phyloP scores from a whole-genome alignment of 495 filamentous ascomycete species.

The Patellaria atrata region DNA sequence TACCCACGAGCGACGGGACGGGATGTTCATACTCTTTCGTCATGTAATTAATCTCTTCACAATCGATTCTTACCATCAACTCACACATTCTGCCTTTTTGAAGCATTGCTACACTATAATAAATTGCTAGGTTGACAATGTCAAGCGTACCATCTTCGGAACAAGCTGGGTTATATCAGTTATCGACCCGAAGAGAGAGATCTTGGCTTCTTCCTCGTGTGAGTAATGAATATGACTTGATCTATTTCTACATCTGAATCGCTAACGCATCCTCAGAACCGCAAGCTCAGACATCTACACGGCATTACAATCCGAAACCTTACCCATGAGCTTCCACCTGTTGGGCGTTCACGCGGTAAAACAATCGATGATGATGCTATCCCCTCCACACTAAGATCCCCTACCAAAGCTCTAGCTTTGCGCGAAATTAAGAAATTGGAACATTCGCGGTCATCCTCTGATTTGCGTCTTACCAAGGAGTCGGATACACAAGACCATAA shows the following conservation, averaged over 20 bases:
- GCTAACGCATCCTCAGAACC: conserved; percentile 41
- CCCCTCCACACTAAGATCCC: conserved; percentile 48
- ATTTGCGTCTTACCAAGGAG: conserved; percentile 31
- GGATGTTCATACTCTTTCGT: too few species aligned
- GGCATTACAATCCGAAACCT: conserved; percentile 82
- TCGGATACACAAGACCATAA: conserved; percentile 6
- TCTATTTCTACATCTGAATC: not conserved
- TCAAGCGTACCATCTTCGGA: too few species aligned
- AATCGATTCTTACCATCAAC: too few species aligned
- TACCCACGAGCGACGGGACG: too few species aligned
- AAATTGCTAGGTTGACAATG: too few species aligned
- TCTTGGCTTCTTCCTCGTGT: too few species aligned
- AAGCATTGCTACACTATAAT: too few species aligned
- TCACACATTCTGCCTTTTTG: too few species aligned
- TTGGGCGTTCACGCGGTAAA: conserved; percentile 41
- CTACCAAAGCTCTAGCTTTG: conserved; percentile 51
- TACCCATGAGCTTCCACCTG: conserved; percentile 37
- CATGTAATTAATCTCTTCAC: too few species aligned
- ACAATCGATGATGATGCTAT: conserved; percentile 80
- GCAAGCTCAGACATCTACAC: conserved; percentile 75
- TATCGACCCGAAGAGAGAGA: too few species aligned
- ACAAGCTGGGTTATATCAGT: too few species aligned
- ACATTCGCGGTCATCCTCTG: conserved; percentile 60
- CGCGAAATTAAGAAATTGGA: conserved; percentile 42
- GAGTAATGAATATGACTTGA: too few species aligned